Evolutionary conservation across 1,139 yeast genomes (phyloP), one percentile per base, ranked within the genome.

Genomic region (Yamadazyma aaseri): DNA sequence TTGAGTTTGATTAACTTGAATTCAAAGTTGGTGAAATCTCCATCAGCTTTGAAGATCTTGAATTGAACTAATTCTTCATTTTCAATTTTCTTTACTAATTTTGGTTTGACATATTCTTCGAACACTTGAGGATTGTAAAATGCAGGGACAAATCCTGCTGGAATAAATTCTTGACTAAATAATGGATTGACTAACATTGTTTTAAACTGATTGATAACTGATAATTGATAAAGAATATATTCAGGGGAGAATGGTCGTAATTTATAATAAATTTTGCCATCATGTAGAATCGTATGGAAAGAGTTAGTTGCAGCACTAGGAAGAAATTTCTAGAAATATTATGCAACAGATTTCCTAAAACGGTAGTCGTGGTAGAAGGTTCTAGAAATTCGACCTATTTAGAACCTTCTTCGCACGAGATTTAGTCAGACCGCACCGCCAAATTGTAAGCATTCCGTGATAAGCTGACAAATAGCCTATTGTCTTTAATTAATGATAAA

Each of bases 21-120:
- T 45, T 69, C 73, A 45, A 66, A 69, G 14, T 61, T 53, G 33
- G 55, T 50, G 46, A 65, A 69, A 47, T 56, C 50, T 5, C 73
- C 73, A 26, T 44, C 51, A 15, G 51, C 50, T 44, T 67, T 67
- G 41, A 53, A 58, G 34, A 69, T 58, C 39, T 68, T 71, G 33
- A 67, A 59, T 41, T 65, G 71, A 40, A 58, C 65, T 11, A 49
- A 50, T 31, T 63, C 63, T 30, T 63, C 70, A 12, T 62, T 50
- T 43, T 68, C 73, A 13, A 63, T 49, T 43, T 63, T 60, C 47
- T 60, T 63, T 23, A 65, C 46, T 11, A 64, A 56, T 41, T 58
- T 58, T 8, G 71, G 71, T 35, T 51, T 51, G 11, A 53, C 21
- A 12, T 34, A 33, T 35, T 37, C 29, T 29, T 38, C 32, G 17